These are phyloP conservation scores for Neurospora sublineolata DNA, from an alignment of 495 filamentous ascomycete genomes.

Conservation along the genomic window DNA sequence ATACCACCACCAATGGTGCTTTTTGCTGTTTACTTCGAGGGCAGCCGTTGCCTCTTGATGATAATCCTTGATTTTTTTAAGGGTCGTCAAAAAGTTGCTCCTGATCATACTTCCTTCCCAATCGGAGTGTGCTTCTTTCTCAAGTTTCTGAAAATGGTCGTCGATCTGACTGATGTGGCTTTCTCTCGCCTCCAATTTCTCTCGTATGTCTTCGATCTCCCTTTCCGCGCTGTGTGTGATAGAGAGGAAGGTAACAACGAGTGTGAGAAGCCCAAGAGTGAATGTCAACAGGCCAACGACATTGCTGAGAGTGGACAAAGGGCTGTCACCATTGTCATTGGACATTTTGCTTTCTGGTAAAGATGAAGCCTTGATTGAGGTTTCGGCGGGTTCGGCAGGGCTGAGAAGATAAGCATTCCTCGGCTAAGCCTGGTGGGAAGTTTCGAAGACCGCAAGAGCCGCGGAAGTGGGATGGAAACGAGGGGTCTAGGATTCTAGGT, in stretches of 20 bases:
- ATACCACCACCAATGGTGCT: background rate
- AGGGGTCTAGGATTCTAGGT: background rate
- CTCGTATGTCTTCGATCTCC: background rate
- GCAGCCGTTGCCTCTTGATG: background rate
- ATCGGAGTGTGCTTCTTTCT: background rate
- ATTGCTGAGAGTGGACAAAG: background rate
- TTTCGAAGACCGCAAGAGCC: background rate
- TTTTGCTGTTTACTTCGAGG: rapidly evolving
- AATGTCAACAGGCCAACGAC: background rate
- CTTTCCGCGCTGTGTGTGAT: background rate
- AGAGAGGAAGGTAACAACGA: background rate
- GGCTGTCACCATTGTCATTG: background rate
- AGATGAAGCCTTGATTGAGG: background rate
- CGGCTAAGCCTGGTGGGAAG: background rate
- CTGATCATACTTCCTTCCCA: background rate
- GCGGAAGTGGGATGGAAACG: background rate
- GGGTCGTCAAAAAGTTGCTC: background rate
- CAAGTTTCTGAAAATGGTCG: rapidly evolving
- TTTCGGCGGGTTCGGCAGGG: background rate
- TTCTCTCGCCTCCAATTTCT: background rate
- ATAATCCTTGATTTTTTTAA: rapidly evolving
- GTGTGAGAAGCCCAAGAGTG: background rate
- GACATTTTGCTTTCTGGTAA: background rate
- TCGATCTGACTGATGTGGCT: background rate
- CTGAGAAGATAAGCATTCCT: background rate